Conservation (phyloP, 225 moss, liverwort and hornwort genomes). For the Polytrichum commune region DNA sequence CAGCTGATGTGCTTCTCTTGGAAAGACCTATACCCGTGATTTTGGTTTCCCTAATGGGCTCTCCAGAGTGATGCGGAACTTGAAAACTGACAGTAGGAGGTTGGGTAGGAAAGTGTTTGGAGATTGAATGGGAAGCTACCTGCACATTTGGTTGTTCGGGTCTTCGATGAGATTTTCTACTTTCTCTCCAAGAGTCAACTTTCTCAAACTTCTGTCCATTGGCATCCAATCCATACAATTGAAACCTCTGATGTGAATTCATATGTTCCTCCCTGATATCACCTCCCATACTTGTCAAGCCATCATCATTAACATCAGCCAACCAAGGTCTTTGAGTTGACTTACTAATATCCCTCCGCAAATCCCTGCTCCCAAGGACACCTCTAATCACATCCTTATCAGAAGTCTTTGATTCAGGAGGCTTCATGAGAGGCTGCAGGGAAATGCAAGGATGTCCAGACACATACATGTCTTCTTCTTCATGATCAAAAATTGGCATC, state of each 20-base stretch:
- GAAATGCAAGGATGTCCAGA: conserved; percentile 7
- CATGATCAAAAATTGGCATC: conserved; percentile 10
- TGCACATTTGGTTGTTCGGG: conserved; percentile 6
- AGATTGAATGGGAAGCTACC: conserved; percentile 6
- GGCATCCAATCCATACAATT: background rate
- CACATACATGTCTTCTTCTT: conserved; percentile 3
- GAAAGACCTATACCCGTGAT: conserved; percentile 8
- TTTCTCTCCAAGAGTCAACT: conserved; percentile 1
- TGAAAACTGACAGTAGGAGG: conserved; percentile 1
- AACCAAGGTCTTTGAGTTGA: conserved; percentile 1
- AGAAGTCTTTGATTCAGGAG: conserved; percentile 6
- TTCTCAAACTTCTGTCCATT: background rate
- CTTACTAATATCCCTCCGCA: conserved; percentile 7
- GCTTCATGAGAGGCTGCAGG: conserved; percentile 1
- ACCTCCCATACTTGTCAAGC: background rate
- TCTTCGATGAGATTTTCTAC: background rate
- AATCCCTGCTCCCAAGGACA: conserved; percentile 9
- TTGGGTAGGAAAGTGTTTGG: conserved; percentile 8
- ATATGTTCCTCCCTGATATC: background rate
- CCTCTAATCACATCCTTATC: conserved; percentile 7
- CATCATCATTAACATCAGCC: background rate
- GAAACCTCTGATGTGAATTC: background rate
- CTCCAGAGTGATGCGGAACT: conserved; percentile 11
- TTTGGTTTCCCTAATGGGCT: conserved; percentile 12
- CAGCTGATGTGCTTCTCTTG: conserved; percentile 16